phyloP scores from a whole-genome alignment of 495 filamentous ascomycete species.

The Penicillium parvum region DNA sequence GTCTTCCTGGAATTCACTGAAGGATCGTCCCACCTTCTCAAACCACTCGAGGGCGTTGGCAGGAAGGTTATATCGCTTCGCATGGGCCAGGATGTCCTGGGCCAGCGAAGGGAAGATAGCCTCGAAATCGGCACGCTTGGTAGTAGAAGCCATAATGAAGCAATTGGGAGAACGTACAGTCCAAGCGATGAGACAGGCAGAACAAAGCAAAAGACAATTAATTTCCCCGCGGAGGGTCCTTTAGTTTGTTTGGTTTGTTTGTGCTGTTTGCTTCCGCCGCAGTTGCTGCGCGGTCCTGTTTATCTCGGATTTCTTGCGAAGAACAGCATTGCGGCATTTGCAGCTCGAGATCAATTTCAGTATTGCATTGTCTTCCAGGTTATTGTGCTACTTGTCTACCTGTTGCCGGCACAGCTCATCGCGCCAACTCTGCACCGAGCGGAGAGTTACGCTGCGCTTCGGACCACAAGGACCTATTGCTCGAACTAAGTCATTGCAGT shows the following conservation, averaged over 20 bases:
- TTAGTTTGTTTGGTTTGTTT: slow-evolving; percentile 27
- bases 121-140: slow-evolving; percentile 81
- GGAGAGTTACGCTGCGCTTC: slow-evolving; percentile 3
- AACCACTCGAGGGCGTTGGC: slow-evolving; percentile 82
- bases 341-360: no score
- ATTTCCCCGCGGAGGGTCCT: slow-evolving; percentile 15
- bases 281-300: slow-evolving; percentile 5
- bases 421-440: slow-evolving; percentile 12
- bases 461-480: neutral
- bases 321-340: no score
- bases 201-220: no score
- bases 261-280: slow-evolving; percentile 15
- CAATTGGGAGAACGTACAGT: neutral
- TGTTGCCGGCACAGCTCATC: neutral
- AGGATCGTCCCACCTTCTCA: slow-evolving; percentile 57
- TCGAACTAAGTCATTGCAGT: no score
- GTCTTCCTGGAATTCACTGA: no score
- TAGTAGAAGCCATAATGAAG: slow-evolving; percentile 56
- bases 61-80: slow-evolving; percentile 75
- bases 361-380: no score
- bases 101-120: slow-evolving; percentile 75
- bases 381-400: no score
- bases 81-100: slow-evolving; percentile 70
- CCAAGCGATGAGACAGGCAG: neutral
- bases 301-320: neutral